phyloP scores from a whole-genome alignment of 148 eudicot genomes.

The Nyssa sinensis region DNA sequence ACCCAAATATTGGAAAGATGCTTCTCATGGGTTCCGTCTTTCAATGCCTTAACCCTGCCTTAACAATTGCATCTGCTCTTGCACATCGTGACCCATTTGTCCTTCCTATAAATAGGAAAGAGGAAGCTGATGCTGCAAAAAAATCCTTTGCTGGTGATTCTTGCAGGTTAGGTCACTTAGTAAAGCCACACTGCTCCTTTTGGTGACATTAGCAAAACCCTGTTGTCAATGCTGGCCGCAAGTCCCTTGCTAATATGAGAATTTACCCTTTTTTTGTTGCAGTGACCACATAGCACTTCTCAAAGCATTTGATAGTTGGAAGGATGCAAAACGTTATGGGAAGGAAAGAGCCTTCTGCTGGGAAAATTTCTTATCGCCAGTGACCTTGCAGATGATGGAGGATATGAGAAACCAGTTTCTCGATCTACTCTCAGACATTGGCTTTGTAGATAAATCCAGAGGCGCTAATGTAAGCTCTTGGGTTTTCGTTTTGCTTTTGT shows the following conservation, averaged over 20 bases:
- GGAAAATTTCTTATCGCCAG: slow-evolving; percentile 86
- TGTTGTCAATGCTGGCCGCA: not conserved
- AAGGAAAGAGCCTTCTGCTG: slow-evolving; percentile 75
- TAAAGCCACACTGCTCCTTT: not conserved
- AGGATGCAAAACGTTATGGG: slow-evolving; percentile 70
- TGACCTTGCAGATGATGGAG: slow-evolving; percentile 86
- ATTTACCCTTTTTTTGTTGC: slow-evolving; percentile 27
- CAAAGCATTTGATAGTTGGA: slow-evolving; percentile 96
- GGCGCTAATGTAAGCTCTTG: slow-evolving; percentile 73
- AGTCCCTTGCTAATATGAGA: slow-evolving; percentile 10
- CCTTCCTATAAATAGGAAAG: slow-evolving; percentile 85
- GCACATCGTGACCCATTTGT: slow-evolving; percentile 95
- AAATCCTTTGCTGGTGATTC: slow-evolving; percentile 97
- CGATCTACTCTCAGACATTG: slow-evolving; percentile 78
- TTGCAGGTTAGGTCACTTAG: slow-evolving; percentile 59
- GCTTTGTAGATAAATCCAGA: slow-evolving; percentile 86
- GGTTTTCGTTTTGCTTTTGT: slow-evolving; percentile 18
- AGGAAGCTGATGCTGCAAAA: slow-evolving; percentile 95
- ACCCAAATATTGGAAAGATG: slow-evolving; percentile 99
- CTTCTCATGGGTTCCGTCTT: slow-evolving; percentile 95
- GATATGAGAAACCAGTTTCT: slow-evolving; percentile 90
- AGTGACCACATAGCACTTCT: slow-evolving; percentile 99
- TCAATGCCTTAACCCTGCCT: slow-evolving; percentile 88
- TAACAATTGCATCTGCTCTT: slow-evolving; percentile 93
- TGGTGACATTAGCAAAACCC: not conserved